Conservation (phyloP, 371 early-diverging fungal species). For the Circinella umbellata region DNA sequence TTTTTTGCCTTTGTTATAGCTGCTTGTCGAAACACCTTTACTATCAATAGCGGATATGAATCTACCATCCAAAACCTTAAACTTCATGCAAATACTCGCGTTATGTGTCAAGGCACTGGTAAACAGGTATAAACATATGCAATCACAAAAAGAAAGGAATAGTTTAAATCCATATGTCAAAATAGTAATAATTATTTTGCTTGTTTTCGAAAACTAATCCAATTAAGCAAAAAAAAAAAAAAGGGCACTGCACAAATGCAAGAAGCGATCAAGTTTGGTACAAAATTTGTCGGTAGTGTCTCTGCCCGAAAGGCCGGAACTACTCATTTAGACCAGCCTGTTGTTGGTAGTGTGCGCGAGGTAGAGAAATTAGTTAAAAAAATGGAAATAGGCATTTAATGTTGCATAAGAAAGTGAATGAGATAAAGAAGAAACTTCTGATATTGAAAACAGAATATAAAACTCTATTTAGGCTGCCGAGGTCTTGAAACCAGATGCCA, state of each 20-base stretch:
- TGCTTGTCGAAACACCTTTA: conserved; percentile 53
- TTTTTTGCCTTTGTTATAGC: not conserved
- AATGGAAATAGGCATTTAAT: not conserved
- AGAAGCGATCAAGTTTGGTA: conserved; percentile 98
- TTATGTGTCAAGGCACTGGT: conserved; percentile 99
- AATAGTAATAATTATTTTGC: too few relatives aligned
- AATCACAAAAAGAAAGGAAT: not conserved
- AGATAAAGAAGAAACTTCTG: not conserved
- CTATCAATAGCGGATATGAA: conserved; percentile 67
- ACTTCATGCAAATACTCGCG: conserved; percentile 92
- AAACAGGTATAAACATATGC: conserved; percentile 82
- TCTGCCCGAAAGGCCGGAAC: conserved; percentile 97
- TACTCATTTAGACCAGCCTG: conserved; percentile 93
- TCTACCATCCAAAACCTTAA: conserved; percentile 89
- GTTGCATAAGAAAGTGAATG: not conserved
- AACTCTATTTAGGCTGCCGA: conserved; percentile 64
- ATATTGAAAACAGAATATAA: conserved; percentile 5
- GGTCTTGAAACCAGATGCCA: conserved; percentile 91
- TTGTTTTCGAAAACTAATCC: too few relatives aligned
- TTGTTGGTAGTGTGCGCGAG: conserved; percentile 92
- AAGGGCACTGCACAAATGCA: conserved; percentile 99
- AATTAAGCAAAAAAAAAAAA: not conserved
- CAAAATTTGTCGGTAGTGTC: conserved; percentile 98
- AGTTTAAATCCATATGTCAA: not conserved
- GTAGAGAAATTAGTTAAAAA: conserved; percentile 35